These are phyloP conservation scores for Epichloe uncinata DNA, from an alignment of 2,329 filamentous ascomycete species.

Conservation along the genomic window DNA sequence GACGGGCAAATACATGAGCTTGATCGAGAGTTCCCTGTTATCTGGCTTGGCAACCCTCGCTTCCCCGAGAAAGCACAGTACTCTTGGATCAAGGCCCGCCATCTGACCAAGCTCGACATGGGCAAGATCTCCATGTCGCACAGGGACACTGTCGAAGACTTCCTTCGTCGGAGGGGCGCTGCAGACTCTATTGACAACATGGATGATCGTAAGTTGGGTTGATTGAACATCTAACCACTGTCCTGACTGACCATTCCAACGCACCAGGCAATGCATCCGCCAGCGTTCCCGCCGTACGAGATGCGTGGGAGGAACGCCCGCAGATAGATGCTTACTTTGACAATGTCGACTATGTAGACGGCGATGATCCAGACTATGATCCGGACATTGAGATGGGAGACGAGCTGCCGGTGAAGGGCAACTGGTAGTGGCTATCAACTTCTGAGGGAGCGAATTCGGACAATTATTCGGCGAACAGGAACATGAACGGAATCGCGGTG, in stretches of 20 bases:
- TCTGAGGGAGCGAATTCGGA: too few species aligned
- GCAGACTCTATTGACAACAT: neutral
- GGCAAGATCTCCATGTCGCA: neutral
- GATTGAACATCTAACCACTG: too few species aligned
- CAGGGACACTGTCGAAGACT: neutral
- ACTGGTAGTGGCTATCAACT: too few species aligned
- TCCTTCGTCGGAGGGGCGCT: neutral
- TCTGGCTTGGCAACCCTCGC: neutral
- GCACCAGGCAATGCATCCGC: neutral
- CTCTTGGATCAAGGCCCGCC: neutral
- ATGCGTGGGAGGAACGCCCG: neutral
- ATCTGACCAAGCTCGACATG: neutral
- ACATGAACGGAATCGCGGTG: too few species aligned
- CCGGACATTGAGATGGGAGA: too few species aligned
- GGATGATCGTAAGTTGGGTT: neutral
- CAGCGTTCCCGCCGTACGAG: neutral
- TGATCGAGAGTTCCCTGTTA: neutral
- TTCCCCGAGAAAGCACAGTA: neutral
- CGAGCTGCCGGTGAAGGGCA: too few species aligned
- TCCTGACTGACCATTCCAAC: too few species aligned
- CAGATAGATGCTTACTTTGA: neutral
- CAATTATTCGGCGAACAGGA: too few species aligned
- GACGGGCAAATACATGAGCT: neutral
- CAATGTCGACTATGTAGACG: neutral
- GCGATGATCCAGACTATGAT: neutral